Evolutionary conservation across 495 filamentous ascomycete genomes (phyloP).

Genomic region (Penicillium cosmopolitanum): DNA sequence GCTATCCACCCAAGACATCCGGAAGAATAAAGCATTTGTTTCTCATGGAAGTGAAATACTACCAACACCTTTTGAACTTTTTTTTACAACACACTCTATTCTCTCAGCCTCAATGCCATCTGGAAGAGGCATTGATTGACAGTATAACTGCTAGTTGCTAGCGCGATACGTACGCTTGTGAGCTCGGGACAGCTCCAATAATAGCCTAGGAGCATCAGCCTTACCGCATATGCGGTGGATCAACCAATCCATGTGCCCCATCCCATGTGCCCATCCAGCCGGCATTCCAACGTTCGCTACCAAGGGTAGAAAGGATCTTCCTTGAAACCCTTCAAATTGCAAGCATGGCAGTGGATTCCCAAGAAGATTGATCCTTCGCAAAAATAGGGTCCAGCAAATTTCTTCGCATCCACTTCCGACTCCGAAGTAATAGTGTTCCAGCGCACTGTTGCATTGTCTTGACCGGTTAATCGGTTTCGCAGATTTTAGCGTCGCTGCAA

Average conservation of each 20-base stretch:
- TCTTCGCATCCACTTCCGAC: conserved; percentile 6
- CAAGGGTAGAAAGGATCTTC: background rate
- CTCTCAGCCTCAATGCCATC: background rate
- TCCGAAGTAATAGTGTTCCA: background rate
- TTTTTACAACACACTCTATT: too few relatives aligned
- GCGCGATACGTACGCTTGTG: background rate
- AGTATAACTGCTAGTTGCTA: background rate
- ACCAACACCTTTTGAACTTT: too few relatives aligned
- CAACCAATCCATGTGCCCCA: background rate
- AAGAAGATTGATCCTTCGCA: background rate
- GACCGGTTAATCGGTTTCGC: background rate
- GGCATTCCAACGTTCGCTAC: conserved; percentile 3
- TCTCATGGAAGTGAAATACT: background rate
- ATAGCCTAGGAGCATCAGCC: background rate
- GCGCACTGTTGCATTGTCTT: conserved; percentile 5
- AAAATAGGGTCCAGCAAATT: conserved; percentile 5
- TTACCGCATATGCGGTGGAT: background rate
- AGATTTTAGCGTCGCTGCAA: background rate
- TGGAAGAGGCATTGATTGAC: conserved; percentile 1
- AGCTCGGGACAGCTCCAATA: conserved; percentile 1
- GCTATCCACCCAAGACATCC: background rate
- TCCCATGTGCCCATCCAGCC: background rate
- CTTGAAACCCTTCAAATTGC: conserved; percentile 3
- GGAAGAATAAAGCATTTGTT: background rate
- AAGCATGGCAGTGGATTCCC: background rate